phyloP scores from a whole-genome alignment of 257 asterid species.

The Salvia hispanica region DNA sequence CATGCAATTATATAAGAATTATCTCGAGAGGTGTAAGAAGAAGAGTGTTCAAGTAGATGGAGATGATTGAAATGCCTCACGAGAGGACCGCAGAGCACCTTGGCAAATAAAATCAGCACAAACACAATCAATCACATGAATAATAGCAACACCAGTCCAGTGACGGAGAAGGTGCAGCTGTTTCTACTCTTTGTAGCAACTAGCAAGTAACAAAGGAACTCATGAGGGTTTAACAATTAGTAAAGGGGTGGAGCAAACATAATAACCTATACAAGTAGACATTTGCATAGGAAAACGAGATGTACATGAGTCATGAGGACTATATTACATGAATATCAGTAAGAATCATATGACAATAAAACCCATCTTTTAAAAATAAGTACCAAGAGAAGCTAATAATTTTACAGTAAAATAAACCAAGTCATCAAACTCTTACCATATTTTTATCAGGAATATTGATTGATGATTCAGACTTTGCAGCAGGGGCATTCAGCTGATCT shows the following conservation, averaged over 20 bases:
- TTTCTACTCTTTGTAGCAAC: neutral
- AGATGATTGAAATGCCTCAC: neutral
- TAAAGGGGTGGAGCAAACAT: neutral
- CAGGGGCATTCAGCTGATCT: constrained; percentile 57
- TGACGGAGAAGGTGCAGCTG: neutral
- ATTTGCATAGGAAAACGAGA: neutral
- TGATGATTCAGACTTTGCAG: constrained; percentile 48
- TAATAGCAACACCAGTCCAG: neutral
- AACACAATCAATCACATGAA: constrained; percentile 16
- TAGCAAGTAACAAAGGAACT: neutral
- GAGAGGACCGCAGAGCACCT: neutral
- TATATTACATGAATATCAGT: neutral
- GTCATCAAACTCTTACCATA: constrained; percentile 41
- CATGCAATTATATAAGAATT: neutral
- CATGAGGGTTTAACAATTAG: neutral
- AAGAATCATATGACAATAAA: neutral
- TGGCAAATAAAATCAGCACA: neutral
- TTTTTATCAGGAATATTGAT: constrained; percentile 47
- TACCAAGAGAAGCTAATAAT: neutral
- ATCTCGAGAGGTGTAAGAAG: neutral
- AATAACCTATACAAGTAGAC: neutral
- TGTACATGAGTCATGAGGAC: neutral
- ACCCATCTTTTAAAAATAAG: neutral
- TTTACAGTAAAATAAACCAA: neutral
- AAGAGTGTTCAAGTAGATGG: neutral